Evolutionary conservation across 2,329 filamentous ascomycete genomes (phyloP).

Genomic region (Fusarium sp.): DNA sequence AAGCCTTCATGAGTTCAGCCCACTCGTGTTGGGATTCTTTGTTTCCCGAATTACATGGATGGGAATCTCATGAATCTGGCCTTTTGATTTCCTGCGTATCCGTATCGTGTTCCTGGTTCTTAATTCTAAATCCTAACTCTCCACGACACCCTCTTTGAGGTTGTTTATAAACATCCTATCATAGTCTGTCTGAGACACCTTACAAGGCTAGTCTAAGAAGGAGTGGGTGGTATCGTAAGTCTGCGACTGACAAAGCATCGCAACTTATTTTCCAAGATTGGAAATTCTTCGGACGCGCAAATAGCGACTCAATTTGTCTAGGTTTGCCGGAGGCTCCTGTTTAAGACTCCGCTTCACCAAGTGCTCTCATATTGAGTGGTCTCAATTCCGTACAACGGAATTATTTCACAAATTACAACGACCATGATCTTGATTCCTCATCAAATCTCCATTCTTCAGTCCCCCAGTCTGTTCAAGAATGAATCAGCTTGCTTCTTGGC

Average conservation of each 20-base stretch:
- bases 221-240: slow-evolving; percentile 19
- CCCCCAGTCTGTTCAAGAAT: slow-evolving; percentile 72
- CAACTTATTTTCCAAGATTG: slow-evolving; percentile 18
- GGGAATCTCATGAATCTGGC: slow-evolving; percentile 7
- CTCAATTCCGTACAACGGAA: slow-evolving; percentile 35
- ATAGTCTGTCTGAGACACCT: slow-evolving; percentile 1
- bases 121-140: slow-evolving; percentile 7
- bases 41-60: slow-evolving; percentile 11
- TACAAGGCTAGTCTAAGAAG: slow-evolving; percentile 18
- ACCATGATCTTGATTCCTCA: slow-evolving; percentile 13
- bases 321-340: slow-evolving; percentile 4
- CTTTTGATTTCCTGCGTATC: slow-evolving; percentile 8
- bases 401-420: background rate
- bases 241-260: slow-evolving; percentile 9
- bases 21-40: slow-evolving; percentile 21
- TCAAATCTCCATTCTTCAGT: slow-evolving; percentile 14
- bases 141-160: slow-evolving; percentile 6
- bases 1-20: slow-evolving; percentile 23
- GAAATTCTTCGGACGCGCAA: slow-evolving; percentile 16
- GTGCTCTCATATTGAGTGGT: slow-evolving; percentile 13
- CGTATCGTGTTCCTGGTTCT: slow-evolving; percentile 20
- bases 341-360: slow-evolving; percentile 7
- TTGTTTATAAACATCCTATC: slow-evolving; percentile 16
- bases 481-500: slow-evolving; percentile 77
- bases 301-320: slow-evolving; percentile 12